Evolutionary conservation across 805 yeast species (phyloP).

Genomic region (Candida alai): DNA sequence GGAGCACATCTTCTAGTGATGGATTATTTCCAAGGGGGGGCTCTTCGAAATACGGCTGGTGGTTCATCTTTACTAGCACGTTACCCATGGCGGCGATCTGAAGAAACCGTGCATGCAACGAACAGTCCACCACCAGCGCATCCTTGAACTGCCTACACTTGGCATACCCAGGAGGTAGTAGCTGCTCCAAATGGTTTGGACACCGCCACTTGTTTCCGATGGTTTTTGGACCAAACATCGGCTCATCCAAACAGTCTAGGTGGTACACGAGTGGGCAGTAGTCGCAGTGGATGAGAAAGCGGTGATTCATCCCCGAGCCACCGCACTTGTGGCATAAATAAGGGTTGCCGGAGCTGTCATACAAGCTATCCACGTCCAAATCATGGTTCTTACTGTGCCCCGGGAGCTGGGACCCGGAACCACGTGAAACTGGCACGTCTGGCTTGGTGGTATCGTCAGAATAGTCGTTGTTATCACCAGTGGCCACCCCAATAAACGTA

Average conservation of each 20-base stretch:
- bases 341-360: constrained; percentile 66
- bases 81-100: constrained; percentile 26
- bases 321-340: constrained; percentile 75
- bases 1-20: constrained; percentile 22
- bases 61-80: constrained; percentile 28
- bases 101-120: constrained; percentile 32
- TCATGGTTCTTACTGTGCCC: constrained; percentile 45
- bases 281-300: constrained; percentile 70
- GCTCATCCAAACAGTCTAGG: constrained; percentile 78
- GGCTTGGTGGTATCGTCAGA: constrained; percentile 48
- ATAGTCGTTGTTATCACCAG: constrained; percentile 70
- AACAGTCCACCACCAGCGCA: constrained; percentile 52
- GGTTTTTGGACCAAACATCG: constrained; percentile 67
- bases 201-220: constrained; percentile 85
- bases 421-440: constrained; percentile 39
- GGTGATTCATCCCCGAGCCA: constrained; percentile 56
- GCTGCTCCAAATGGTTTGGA: constrained; percentile 71
- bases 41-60: constrained; percentile 27
- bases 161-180: constrained; percentile 36
- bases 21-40: constrained; percentile 21
- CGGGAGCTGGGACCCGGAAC: constrained; percentile 29
- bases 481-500: constrained; percentile 65
- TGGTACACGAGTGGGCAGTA: constrained; percentile 85
- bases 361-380: constrained; percentile 58
- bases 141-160: constrained; percentile 46